phyloP scores from a whole-genome alignment of 305 asterid genomes.

The Andrographis paniculata region DNA sequence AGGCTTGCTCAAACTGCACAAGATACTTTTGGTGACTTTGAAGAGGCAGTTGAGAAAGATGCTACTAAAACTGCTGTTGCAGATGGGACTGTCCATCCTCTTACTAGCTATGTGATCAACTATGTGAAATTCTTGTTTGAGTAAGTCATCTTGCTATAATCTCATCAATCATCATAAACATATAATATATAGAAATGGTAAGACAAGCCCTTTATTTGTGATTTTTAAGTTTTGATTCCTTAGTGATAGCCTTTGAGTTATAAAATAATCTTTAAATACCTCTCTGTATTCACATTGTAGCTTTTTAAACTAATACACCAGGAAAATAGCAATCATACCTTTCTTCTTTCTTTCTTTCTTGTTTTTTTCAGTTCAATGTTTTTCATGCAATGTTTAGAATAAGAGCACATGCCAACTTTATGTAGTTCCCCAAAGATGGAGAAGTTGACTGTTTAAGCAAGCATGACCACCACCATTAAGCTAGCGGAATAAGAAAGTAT shows the following conservation, averaged over 20 bases:
- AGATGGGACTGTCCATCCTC: conserved; percentile 97
- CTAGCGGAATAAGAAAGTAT: too few species aligned
- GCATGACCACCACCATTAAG: too few species aligned
- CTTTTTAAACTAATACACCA: background rate
- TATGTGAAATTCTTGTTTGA: conserved; percentile 93
- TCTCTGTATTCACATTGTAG: too few species aligned
- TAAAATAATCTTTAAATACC: too few species aligned
- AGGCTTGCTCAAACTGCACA: conserved; percentile 95
- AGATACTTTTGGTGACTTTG: conserved; percentile 93
- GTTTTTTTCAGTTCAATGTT: conserved; percentile 3
- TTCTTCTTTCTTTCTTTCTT: too few species aligned
- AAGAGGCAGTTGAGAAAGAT: conserved; percentile 99
- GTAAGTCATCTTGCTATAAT: conserved; percentile 42
- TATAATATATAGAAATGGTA: background rate
- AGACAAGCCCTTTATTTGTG: too few species aligned
- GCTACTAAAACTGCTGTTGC: conserved; percentile 95
- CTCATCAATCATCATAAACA: too few species aligned
- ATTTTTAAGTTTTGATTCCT: too few species aligned
- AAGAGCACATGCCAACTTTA: too few species aligned
- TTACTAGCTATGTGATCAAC: conserved; percentile 97
- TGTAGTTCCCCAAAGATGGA: too few species aligned
- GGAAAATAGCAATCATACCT: background rate
- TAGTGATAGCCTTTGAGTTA: too few species aligned
- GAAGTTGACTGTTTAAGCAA: too few species aligned
- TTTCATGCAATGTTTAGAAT: conserved; percentile 1